phyloP scores from a whole-genome alignment of 768 basidiomycete genomes.

The Cyathus striatus region DNA sequence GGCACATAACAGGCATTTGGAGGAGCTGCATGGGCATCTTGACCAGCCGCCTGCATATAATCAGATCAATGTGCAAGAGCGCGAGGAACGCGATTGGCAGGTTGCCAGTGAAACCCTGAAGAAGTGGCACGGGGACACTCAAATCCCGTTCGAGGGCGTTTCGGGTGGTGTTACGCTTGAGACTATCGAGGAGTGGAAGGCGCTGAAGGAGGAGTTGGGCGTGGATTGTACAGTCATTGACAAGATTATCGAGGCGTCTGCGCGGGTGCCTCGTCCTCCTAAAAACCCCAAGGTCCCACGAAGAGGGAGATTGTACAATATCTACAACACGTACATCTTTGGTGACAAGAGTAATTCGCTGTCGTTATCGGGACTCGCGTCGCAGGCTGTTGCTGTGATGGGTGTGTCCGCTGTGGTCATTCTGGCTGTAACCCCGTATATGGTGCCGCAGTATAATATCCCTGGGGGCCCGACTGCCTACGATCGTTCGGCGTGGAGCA shows the following conservation, averaged over 20 bases:
- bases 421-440: conserved; percentile 55
- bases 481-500: conserved; percentile 75
- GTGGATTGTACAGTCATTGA: conserved; percentile 76
- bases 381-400: conserved; percentile 52
- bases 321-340: conserved; percentile 73
- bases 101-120: conserved; percentile 55
- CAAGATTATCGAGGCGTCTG: conserved; percentile 46
- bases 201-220: conserved; percentile 75
- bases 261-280: conserved; percentile 6
- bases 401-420: conserved; percentile 60
- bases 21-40: conserved; percentile 19
- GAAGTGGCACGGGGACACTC: conserved; percentile 67
- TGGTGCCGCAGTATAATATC: conserved; percentile 48
- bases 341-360: conserved; percentile 31
- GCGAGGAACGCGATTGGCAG: conserved; percentile 44
- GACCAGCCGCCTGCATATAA: conserved; percentile 77
- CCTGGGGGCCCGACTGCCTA: conserved; percentile 71
- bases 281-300: conserved; percentile 16
- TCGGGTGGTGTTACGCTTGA: conserved; percentile 63
- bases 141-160: conserved; percentile 34
- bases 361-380: conserved; percentile 27
- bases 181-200: conserved; percentile 69
- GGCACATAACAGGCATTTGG: conserved; percentile 28
- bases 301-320: conserved; percentile 70
- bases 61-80: conserved; percentile 49